Percentiles rank a stretch among this genome's conserved stretches.
Conservation (phyloP, 768 basidiomycete genomes). For the Boletus rubroflammeus region DNA sequence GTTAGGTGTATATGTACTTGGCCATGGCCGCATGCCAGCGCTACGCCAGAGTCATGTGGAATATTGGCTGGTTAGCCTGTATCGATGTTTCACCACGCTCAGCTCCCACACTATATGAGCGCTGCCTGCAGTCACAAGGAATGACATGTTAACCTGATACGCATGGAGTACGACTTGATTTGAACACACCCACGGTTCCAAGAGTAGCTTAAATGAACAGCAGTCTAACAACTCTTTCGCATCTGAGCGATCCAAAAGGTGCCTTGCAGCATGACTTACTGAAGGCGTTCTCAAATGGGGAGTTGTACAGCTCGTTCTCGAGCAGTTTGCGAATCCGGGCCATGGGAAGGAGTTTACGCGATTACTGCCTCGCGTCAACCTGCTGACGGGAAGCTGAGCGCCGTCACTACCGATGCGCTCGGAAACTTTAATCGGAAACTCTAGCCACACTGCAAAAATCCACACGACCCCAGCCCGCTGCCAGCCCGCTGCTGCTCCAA, state of each 20-base stretch:
- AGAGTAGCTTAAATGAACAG: not conserved
- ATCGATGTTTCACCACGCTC: not conserved
- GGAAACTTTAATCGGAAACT: no score
- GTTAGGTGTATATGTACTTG: not conserved
- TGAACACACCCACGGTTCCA: no score
- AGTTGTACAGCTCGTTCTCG: no score
- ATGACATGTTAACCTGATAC: not conserved
- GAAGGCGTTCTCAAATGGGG: no score
- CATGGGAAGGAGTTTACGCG: not conserved
- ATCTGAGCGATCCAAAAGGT: not conserved
- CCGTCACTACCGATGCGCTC: no score
- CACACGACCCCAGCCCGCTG: not conserved
- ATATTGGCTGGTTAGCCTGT: not conserved
- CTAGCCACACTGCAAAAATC: not conserved
- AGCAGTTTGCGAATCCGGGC: not conserved
- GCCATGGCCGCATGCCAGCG: no score
- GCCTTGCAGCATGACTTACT: not conserved
- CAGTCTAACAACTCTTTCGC: not conserved
- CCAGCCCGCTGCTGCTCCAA: not conserved
- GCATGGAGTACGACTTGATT: not conserved
- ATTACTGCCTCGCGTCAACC: not conserved
- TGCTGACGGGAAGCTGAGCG: no score
- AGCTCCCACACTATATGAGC: not conserved
- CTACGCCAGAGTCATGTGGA: not conserved
- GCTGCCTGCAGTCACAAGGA: not conserved